Percentiles rank a stretch among this genome's conserved stretches.
phyloP scores from a whole-genome alignment of 495 filamentous ascomycete species.

The Gamarada debralockiae region DNA sequence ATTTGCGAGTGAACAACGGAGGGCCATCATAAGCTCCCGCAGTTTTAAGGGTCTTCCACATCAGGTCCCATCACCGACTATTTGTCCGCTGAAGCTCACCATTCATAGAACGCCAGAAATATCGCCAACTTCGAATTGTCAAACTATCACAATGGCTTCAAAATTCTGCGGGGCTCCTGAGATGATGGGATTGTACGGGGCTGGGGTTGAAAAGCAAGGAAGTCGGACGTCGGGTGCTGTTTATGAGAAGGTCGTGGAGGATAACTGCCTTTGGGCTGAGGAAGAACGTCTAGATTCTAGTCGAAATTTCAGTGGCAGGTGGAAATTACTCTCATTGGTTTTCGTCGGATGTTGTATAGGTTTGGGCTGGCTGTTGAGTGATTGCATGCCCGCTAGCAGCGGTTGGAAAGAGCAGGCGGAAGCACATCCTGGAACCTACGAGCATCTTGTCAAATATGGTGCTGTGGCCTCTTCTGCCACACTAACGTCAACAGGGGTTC shows the following conservation, averaged over 20 bases:
- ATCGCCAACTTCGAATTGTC: too few species aligned
- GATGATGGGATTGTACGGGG: too few species aligned
- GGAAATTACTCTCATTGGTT: neutral
- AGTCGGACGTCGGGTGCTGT: too few species aligned
- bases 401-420: neutral
- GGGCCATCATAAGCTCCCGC: neutral
- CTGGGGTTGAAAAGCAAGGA: too few species aligned
- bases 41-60: too few species aligned
- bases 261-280: neutral
- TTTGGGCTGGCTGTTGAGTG: constrained; percentile 6
- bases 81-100: too few species aligned
- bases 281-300: too few species aligned
- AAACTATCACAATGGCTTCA: too few species aligned
- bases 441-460: constrained; percentile 17
- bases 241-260: too few species aligned
- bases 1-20: constrained; percentile 25
- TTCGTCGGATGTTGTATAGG: constrained; percentile 1
- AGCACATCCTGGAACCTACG: neutral
- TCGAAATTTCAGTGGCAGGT: neutral
- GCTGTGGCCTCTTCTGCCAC: constrained; percentile 3
- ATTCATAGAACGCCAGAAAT: too few species aligned
- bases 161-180: too few species aligned
- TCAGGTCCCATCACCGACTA: too few species aligned
- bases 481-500: constrained; percentile 21
- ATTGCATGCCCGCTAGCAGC: neutral